Percentiles rank a stretch among this genome's conserved stretches.
These are phyloP conservation scores for Termitomyces sp. DNA, from an alignment of 768 basidiomycete genomes.

Conservation along the genomic window DNA sequence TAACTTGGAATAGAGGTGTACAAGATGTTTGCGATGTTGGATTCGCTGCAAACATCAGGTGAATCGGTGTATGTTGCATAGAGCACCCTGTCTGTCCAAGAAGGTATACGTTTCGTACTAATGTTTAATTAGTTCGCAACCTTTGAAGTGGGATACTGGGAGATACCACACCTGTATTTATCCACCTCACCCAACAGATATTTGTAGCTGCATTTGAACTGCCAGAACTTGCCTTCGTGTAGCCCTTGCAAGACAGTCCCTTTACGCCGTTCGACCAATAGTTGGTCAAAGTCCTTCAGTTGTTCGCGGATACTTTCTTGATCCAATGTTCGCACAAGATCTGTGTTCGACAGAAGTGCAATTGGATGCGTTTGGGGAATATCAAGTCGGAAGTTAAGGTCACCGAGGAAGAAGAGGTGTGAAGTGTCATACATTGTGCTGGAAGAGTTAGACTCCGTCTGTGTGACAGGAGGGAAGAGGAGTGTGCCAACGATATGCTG, in stretches of 20 bases:
- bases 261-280: slow-evolving; percentile 55
- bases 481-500: slow-evolving; percentile 75
- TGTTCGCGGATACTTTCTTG: slow-evolving; percentile 49
- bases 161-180: slow-evolving; percentile 61
- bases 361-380: slow-evolving; percentile 52
- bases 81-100: slow-evolving; percentile 92
- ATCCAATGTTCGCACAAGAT: slow-evolving; percentile 37
- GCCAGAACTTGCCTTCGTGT: slow-evolving; percentile 82
- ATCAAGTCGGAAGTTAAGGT: slow-evolving; percentile 87
- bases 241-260: slow-evolving; percentile 67
- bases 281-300: slow-evolving; percentile 70
- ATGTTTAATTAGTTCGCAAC: slow-evolving; percentile 3
- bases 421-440: slow-evolving; percentile 79
- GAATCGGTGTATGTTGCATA: slow-evolving; percentile 74
- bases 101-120: slow-evolving; percentile 68
- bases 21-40: slow-evolving; percentile 56
- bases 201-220: slow-evolving; percentile 91
- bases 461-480: slow-evolving; percentile 57
- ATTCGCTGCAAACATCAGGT: slow-evolving; percentile 40
- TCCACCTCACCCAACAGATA: slow-evolving; percentile 78
- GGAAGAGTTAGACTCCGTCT: slow-evolving; percentile 24
- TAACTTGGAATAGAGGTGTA: slow-evolving; percentile 82
- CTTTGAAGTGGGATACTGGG: neutral
- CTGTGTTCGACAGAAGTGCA: slow-evolving; percentile 20
- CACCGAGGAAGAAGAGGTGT: slow-evolving; percentile 90